Conservation (phyloP, 2,329 filamentous ascomycete species). For the Penicillium aurantiogriseum region DNA sequence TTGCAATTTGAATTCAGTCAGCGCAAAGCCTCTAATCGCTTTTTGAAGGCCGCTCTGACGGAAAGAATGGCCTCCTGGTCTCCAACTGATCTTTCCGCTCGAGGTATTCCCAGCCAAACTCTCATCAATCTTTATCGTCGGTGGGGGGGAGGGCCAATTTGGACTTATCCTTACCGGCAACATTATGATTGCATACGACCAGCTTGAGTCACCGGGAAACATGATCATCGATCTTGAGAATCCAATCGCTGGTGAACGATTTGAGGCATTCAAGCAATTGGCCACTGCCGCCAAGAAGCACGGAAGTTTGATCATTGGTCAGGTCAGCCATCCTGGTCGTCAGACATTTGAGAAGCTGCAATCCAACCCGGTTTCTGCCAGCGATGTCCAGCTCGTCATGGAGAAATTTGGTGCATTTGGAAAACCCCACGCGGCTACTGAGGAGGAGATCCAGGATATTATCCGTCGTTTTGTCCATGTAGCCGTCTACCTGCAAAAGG, state of each 20-base stretch:
- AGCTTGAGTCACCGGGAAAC: slow-evolving; percentile 29
- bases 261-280: slow-evolving; percentile 24
- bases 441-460: slow-evolving; percentile 19
- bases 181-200: slow-evolving; percentile 28
- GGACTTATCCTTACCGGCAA: slow-evolving; percentile 29
- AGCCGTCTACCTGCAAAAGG: slow-evolving; percentile 19
- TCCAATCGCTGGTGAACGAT: slow-evolving; percentile 16
- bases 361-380: slow-evolving; percentile 23
- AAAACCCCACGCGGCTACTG: slow-evolving; percentile 18
- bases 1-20: slow-evolving; percentile 54
- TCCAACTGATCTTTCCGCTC: slow-evolving; percentile 50
- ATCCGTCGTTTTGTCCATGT: slow-evolving; percentile 23
- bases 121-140: slow-evolving; percentile 55
- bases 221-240: slow-evolving; percentile 27
- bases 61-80: slow-evolving; percentile 64
- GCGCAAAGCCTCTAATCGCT: slow-evolving; percentile 61
- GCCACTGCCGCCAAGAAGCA: slow-evolving; percentile 23
- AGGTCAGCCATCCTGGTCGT: slow-evolving; percentile 26
- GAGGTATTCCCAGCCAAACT: slow-evolving; percentile 55
- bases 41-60: slow-evolving; percentile 67
- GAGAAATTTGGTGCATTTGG: slow-evolving; percentile 19
- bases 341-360: slow-evolving; percentile 26
- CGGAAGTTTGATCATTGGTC: slow-evolving; percentile 24
- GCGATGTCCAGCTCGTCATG: slow-evolving; percentile 20
- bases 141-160: slow-evolving; percentile 5